Conservation (phyloP, 1,284 basidiomycete genomes). For the Somion occarium region DNA sequence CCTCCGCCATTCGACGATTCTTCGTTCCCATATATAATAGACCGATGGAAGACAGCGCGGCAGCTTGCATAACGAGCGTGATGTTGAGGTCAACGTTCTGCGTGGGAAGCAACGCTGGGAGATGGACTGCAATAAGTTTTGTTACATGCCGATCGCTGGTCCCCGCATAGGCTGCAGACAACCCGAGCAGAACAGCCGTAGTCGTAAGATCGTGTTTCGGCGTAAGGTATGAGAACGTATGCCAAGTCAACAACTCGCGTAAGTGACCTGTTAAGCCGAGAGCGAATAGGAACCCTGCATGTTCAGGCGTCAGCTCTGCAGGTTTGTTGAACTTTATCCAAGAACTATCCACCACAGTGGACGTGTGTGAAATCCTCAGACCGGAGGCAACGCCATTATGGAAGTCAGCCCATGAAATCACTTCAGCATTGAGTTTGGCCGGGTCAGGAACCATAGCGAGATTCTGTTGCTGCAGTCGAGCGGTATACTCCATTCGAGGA, state of each 20-base stretch:
- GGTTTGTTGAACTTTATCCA: conserved; percentile 95
- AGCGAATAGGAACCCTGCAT: conserved; percentile 93
- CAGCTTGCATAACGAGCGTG: conserved; percentile 84
- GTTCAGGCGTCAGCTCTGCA: conserved; percentile 79
- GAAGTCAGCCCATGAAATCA: conserved; percentile 90
- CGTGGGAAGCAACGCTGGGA: conserved; percentile 86
- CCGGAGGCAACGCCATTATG: conserved; percentile 96
- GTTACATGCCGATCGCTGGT: conserved; percentile 85
- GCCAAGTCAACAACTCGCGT: conserved; percentile 83
- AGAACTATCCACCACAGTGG: conserved; percentile 78
- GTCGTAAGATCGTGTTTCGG: conserved; percentile 95
- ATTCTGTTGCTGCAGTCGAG: conserved; percentile 71
- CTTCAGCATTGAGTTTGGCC: conserved; percentile 66
- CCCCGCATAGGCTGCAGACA: conserved; percentile 90
- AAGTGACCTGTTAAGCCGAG: conserved; percentile 92
- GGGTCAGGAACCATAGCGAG: conserved; percentile 57
- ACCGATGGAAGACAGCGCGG: conserved; percentile 86
- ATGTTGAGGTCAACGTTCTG: conserved; percentile 88
- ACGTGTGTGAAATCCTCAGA: conserved; percentile 75
- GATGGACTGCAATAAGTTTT: conserved; percentile 89
- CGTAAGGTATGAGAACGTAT: conserved; percentile 88
- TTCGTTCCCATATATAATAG: conserved; percentile 87
- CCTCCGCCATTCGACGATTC: conserved; percentile 89
- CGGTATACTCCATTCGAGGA: conserved; percentile 75
- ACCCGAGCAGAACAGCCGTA: conserved; percentile 87